These are phyloP conservation scores for Pseudonitzschia pungens DNA, from an alignment of 108 stramenopile genomes.

Conservation along the genomic window DNA sequence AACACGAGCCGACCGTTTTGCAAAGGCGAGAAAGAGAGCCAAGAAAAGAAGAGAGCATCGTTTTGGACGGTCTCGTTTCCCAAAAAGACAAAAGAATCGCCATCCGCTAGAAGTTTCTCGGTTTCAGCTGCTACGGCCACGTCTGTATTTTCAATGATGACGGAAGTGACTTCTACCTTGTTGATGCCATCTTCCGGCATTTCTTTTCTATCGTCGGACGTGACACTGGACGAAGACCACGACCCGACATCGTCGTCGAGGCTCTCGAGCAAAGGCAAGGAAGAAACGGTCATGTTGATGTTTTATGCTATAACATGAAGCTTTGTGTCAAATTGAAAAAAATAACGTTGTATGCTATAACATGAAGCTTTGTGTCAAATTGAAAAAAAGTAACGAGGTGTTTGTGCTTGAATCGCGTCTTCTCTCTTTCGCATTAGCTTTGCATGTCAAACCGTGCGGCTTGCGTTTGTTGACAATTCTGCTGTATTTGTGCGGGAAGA, in stretches of 20 bases:
- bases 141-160: neutral
- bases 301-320: neutral
- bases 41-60: neutral
- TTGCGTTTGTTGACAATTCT: no score
- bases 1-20: constrained; percentile 41
- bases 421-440: no score
- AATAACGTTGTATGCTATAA: neutral
- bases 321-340: no score
- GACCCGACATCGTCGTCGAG: neutral
- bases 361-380: neutral
- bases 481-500: no score
- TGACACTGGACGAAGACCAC: neutral
- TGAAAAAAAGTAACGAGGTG: no score
- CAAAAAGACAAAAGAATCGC: neutral
- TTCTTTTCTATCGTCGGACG: neutral
- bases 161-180: neutral
- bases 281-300: neutral
- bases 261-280: neutral
- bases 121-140: neutral
- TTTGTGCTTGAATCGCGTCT: no score
- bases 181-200: neutral
- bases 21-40: neutral
- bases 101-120: neutral
- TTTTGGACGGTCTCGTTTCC: neutral
- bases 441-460: no score